Evolutionary conservation across 1,284 basidiomycete species (phyloP).

Genomic region (Fomitopsis palustris): DNA sequence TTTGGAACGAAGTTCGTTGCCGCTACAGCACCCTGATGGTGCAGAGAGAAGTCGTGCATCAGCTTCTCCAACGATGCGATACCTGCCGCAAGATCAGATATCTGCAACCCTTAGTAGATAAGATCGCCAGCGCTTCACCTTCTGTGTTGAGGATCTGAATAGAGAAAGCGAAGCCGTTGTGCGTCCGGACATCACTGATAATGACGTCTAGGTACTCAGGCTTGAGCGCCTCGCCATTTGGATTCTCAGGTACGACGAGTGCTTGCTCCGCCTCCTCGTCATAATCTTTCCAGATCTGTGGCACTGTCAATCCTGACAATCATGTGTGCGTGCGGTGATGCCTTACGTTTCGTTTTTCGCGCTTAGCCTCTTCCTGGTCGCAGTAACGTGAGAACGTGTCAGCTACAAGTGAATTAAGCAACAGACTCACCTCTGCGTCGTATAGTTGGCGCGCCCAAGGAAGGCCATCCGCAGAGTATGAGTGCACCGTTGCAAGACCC

Average conservation of each 20-base stretch:
- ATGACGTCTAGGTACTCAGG: conserved; percentile 89
- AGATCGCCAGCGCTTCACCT: conserved; percentile 42
- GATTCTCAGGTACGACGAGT: conserved; percentile 41
- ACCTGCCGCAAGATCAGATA: conserved; percentile 39
- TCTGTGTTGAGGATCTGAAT: conserved; percentile 90
- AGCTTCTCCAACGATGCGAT: conserved; percentile 89
- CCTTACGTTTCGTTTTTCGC: conserved; percentile 71
- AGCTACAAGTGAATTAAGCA: neutral
- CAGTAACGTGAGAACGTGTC: neutral
- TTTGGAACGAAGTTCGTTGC: conserved; percentile 71
- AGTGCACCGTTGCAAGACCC: conserved; percentile 84
- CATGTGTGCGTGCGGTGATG: neutral
- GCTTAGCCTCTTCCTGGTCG: conserved; percentile 71
- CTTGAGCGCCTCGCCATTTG: conserved; percentile 56
- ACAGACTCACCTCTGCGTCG: conserved; percentile 70
- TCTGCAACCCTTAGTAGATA: neutral
- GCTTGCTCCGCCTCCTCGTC: conserved; percentile 65
- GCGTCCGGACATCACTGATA: conserved; percentile 83
- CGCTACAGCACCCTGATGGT: conserved; percentile 67
- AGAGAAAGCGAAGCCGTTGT: conserved; percentile 81
- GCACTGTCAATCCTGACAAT: neutral
- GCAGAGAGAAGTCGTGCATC: conserved; percentile 89
- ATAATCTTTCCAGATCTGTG: conserved; percentile 80
- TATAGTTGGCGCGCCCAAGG: conserved; percentile 78
- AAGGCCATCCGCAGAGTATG: conserved; percentile 82